Evolutionary conservation across 495 filamentous ascomycete species (phyloP), one percentile per base, ranked within the genome.

Genomic region (Annulohypoxylon stygium): DNA sequence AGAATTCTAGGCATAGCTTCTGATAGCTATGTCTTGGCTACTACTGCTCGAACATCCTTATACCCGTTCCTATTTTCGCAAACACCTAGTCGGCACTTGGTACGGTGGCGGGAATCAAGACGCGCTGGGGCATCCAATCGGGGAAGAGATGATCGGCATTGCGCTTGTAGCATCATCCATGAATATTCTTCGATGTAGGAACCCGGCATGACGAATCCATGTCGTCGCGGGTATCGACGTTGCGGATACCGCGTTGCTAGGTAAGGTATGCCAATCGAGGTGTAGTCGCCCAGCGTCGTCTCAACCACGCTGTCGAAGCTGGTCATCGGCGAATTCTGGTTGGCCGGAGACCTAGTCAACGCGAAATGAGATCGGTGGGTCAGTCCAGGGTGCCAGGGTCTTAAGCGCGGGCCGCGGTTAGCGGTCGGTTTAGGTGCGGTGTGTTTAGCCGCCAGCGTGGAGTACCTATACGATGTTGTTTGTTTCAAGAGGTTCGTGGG

Each of bases 361-460:
- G 55, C 65, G 69, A 75, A 74, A 78, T 75, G 76, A 76, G 61
- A 71, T 60, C 45, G 67, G 69, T 76, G 74, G 74, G 66, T 37
- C 66, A 41, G 51, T 62, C 50, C 64, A 39, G 69, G 58, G 45
- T 61, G 43, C 45, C 64, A 39, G 69, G 58, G 45, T 61, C 50
- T 61, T 78, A 78, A 76, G 76, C 76, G 76, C 76, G 69, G 74
- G 66, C 57, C 71, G 76, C 71, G 68, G 55, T 61, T 76, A 69
- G 61, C 18, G 33, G 36, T 41, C 66, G 25, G 25, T 23, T 61
- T 39, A 66, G 50, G 43, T 47, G 16, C n/a, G 16, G 43, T 47
- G 8, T 47, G 16, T 16, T 18, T 50, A 75, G 67, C 72, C 72
- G 72, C 72, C 59, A 51, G 41, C 53, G 58, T 71, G 67, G 62